Percentiles rank a stretch among this genome's conserved stretches.
These are phyloP conservation scores for Eucalyptus caleyi DNA, from an alignment of 345 rosid genomes.

Conservation along the genomic window DNA sequence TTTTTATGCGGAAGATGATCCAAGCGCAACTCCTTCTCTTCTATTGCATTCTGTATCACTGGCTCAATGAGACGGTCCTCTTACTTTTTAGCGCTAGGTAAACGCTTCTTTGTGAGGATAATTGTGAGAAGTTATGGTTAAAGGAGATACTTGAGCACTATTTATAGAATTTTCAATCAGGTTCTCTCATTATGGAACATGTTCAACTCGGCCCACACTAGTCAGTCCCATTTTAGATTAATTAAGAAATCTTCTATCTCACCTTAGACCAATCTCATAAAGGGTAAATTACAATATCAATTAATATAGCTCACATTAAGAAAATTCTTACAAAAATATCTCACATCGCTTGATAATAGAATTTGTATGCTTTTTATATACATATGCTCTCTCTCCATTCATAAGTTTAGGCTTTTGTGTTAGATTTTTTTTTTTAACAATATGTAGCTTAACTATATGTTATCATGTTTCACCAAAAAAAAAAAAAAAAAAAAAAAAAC, in stretches of 20 bases:
- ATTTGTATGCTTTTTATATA: not conserved
- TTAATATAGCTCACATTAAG: rapidly evolving
- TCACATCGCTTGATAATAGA: not conserved
- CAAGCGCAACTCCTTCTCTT: rapidly evolving
- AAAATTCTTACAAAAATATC: no score
- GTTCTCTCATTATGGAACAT: rapidly evolving
- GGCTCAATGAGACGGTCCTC: rapidly evolving
- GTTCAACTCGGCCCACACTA: rapidly evolving
- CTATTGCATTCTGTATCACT: rapidly evolving
- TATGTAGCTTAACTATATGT: not conserved
- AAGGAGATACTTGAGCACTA: rapidly evolving
- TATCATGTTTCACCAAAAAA: not conserved
- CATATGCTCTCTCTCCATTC: not conserved
- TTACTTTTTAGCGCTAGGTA: rapidly evolving
- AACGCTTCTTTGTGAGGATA: rapidly evolving
- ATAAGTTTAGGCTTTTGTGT: not conserved
- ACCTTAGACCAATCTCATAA: rapidly evolving
- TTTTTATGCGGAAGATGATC: rapidly evolving
- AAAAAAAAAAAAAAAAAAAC: no score
- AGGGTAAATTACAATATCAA: no score
- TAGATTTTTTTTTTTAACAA: not conserved
- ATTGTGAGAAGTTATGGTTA: no score
- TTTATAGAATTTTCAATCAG: rapidly evolving
- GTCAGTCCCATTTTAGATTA: rapidly evolving
- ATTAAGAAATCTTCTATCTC: rapidly evolving